phyloP scores from a whole-genome alignment of 2,329 filamentous ascomycete species.

The Trichophyton verrucosum region DNA sequence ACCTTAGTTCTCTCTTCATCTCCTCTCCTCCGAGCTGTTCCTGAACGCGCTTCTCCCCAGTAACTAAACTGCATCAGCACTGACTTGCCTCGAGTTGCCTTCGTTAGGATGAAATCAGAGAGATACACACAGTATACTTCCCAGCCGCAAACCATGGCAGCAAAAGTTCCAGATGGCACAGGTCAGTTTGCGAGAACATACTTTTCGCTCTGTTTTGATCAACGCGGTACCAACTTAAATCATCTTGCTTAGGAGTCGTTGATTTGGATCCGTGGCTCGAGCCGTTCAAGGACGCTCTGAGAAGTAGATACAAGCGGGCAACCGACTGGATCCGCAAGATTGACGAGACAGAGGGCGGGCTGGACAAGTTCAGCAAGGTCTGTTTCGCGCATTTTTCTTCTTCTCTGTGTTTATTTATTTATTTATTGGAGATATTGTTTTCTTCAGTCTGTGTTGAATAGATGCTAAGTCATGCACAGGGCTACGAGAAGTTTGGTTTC shows the following conservation, averaged over 20 bases:
- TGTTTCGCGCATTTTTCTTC: slow-evolving; percentile 15
- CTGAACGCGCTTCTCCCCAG: no score
- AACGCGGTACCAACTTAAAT: slow-evolving; percentile 9
- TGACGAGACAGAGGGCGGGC: slow-evolving; percentile 68
- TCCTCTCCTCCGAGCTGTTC: not conserved
- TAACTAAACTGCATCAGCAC: no score
- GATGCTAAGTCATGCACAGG: slow-evolving; percentile 39
- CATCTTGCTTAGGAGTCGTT: slow-evolving; percentile 50
- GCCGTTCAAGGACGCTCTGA: slow-evolving; percentile 68
- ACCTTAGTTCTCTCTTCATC: no score
- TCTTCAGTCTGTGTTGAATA: not conserved
- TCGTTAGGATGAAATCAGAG: not conserved
- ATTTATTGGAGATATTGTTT: no score
- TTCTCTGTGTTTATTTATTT: no score
- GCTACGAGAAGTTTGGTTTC: slow-evolving; percentile 76
- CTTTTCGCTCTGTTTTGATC: slow-evolving; percentile 1
- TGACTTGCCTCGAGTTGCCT: no score
- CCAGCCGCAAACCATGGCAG: not conserved
- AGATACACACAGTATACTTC: not conserved
- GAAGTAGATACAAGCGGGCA: slow-evolving; percentile 62
- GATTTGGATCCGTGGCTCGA: slow-evolving; percentile 79
- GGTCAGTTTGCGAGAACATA: slow-evolving; percentile 16
- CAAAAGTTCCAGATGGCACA: slow-evolving; percentile 19
- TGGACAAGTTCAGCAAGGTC: slow-evolving; percentile 84
- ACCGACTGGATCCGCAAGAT: slow-evolving; percentile 80